These are phyloP conservation scores for Symbiodinium pilosum DNA, from an alignment of 73 alveolate species.

Conservation along the genomic window DNA sequence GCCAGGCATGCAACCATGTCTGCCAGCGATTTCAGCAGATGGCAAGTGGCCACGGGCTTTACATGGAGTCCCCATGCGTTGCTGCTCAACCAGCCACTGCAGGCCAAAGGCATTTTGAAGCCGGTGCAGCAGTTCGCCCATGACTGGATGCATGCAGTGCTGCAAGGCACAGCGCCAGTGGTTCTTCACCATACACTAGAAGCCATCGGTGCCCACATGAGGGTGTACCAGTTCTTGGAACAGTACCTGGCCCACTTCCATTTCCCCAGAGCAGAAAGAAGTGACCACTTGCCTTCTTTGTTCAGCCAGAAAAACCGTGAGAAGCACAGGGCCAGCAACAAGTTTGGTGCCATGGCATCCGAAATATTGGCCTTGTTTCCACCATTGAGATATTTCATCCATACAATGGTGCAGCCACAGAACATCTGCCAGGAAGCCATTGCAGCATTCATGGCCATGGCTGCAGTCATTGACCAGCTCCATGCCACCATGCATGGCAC, in stretches of 20 bases:
- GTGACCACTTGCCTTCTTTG: not conserved
- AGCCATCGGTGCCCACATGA: too few species aligned
- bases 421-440: not conserved
- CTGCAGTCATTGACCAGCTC: not conserved
- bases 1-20: too few species aligned
- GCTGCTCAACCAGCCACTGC: not conserved
- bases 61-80: not conserved
- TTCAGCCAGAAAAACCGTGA: not conserved
- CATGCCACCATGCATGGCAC: not conserved
- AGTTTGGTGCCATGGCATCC: not conserved
- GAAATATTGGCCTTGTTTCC: not conserved
- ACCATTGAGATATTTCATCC: not conserved
- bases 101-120: not conserved
- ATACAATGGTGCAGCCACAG: not conserved
- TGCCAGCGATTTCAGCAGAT: too few species aligned
- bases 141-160: slow-evolving; percentile 3
- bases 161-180: not conserved
- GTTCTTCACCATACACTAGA: not conserved
- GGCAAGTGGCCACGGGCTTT: not conserved
- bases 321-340: not conserved
- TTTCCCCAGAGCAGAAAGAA: not conserved
- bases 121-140: not conserved
- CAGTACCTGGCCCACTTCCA: not conserved
- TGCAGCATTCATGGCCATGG: not conserved
- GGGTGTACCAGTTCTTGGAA: not conserved